Percentiles rank a stretch among this genome's conserved stretches.
Evolutionary conservation across 371 early-diverging fungal genomes (phyloP).

Genomic region (Syncephalastrum racemosum): DNA sequence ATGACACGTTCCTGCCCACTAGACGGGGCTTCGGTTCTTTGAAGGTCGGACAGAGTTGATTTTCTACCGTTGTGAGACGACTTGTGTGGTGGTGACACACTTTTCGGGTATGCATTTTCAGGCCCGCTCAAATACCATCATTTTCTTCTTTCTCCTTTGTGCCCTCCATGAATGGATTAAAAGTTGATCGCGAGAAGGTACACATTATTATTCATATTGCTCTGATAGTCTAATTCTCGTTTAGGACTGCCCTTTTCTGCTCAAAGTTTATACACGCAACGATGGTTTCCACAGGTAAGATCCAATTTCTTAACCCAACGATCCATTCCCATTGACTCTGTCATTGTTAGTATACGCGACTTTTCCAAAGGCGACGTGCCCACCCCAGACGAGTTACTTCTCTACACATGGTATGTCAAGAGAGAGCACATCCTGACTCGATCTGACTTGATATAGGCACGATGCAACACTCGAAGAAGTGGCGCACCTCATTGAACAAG

Average conservation of each 20-base stretch:
- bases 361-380: conserved; percentile 46
- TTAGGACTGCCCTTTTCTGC: conserved; percentile 64
- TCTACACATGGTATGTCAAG: conserved; percentile 61
- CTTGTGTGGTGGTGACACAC: no score
- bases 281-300: conserved; percentile 52
- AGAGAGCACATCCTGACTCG: neutral
- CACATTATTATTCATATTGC: neutral
- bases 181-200: conserved; percentile 50
- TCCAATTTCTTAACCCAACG: neutral
- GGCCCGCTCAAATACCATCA: no score
- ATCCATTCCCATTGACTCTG: neutral
- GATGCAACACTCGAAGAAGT: conserved; percentile 69
- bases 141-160: no score
- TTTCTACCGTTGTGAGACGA: no score
- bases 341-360: conserved; percentile 26
- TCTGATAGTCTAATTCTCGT: neutral
- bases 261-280: conserved; percentile 49
- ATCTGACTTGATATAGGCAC: conserved; percentile 43
- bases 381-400: conserved; percentile 45
- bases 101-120: no score
- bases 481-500: conserved; percentile 55
- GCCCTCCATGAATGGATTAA: conserved; percentile 4
- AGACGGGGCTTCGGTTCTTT: no score
- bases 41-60: no score
- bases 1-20: no score